Evolutionary conservation across 805 yeast genomes (phyloP).

Genomic region (Vanderwaltozyma yarrowii): DNA sequence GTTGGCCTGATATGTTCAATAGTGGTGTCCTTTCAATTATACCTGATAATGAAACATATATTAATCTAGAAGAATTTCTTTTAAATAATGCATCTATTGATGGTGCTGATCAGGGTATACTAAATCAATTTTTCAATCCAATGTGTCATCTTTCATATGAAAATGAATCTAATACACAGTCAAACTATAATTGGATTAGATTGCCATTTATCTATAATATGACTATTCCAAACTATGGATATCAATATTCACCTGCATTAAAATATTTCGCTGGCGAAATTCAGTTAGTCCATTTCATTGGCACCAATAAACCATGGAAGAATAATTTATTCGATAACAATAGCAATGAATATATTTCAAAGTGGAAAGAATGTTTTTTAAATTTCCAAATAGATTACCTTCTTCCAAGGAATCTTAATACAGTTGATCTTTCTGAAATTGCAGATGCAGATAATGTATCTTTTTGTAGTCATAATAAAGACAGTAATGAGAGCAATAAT

Average conservation of each 20-base stretch:
- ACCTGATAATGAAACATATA: conserved; percentile 39
- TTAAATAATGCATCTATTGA: conserved; percentile 42
- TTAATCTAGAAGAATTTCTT: conserved; percentile 30
- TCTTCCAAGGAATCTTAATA: too few species aligned
- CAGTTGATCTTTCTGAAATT: too few species aligned
- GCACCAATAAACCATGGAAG: conserved; percentile 50
- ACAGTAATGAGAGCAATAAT: too few species aligned
- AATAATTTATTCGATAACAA: background rate
- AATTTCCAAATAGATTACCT: background rate
- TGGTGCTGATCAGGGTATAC: conserved; percentile 88
- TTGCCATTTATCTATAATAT: conserved; percentile 81
- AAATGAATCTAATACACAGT: too few species aligned
- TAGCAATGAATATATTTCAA: background rate
- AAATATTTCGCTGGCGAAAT: conserved; percentile 38
- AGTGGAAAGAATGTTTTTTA: background rate
- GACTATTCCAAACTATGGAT: conserved; percentile 53
- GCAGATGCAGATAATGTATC: too few species aligned
- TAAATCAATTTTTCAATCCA: conserved; percentile 58
- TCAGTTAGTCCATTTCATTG: conserved; percentile 55
- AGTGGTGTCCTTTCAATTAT: conserved; percentile 59
- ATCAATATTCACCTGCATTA: conserved; percentile 67
- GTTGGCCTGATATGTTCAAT: conserved; percentile 88
- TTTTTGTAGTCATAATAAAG: too few species aligned
- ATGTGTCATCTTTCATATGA: too few species aligned
- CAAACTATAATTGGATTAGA: conserved; percentile 44